Conservation (phyloP, 2,329 filamentous ascomycete genomes). For the Verticillium zaregamsianum region DNA sequence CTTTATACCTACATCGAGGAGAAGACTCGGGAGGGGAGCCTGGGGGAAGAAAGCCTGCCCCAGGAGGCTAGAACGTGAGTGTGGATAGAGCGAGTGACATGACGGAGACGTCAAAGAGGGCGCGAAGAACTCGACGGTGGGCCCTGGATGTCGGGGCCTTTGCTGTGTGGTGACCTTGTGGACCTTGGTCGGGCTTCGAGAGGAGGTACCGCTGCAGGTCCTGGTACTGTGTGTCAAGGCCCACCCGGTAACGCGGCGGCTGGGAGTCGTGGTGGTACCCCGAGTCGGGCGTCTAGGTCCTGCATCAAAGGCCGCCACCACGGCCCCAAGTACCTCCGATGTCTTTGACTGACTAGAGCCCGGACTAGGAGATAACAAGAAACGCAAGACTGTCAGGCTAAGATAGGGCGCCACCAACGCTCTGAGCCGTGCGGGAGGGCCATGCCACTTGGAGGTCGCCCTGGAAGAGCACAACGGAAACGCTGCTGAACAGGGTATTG, state of each 20-base stretch:
- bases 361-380: neutral
- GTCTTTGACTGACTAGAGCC: neutral
- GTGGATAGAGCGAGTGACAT: neutral
- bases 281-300: neutral
- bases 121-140: neutral
- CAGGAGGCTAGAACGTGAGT: neutral
- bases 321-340: neutral
- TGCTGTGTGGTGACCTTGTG: neutral
- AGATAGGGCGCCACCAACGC: neutral
- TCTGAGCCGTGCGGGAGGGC: neutral
- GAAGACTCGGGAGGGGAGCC: neutral
- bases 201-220: neutral
- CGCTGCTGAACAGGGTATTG: neutral
- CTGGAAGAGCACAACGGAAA: neutral
- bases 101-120: neutral
- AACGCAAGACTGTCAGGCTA: neutral
- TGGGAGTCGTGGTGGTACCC: neutral
- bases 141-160: neutral
- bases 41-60: neutral
- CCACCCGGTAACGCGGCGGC: neutral
- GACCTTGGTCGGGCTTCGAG: neutral
- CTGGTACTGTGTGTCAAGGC: neutral
- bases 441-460: neutral
- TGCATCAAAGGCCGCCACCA: neutral
- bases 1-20: slow-evolving; percentile 2